Percentiles rank a stretch among this genome's conserved stretches.
Conservation (phyloP, 2,329 filamentous ascomycete species). For the Penicillium decumbens region DNA sequence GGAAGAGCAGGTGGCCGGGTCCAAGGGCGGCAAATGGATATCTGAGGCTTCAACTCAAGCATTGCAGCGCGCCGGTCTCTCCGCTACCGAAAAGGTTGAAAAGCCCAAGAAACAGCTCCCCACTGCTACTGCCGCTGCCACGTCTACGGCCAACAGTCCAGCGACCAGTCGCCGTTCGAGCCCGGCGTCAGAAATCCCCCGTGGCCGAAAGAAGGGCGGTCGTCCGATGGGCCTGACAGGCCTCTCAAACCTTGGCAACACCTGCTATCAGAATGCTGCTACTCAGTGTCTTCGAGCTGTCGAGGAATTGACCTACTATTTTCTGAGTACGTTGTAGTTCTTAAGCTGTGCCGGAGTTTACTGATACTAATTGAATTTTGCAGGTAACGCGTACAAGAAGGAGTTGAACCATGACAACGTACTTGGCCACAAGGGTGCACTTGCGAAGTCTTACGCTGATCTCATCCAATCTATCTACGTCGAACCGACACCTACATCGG, state of each 20-base stretch:
- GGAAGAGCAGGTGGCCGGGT: conserved; percentile 64
- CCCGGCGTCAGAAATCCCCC: conserved; percentile 64
- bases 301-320: conserved; percentile 89
- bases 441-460: conserved; percentile 77
- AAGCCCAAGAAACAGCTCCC: conserved; percentile 29
- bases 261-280: conserved; percentile 98
- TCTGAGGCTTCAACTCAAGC: conserved; percentile 47
- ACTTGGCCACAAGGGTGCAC: conserved; percentile 75
- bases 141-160: conserved; percentile 37
- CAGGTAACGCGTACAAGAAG: conserved; percentile 62
- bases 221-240: conserved; percentile 75
- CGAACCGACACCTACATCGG: conserved; percentile 60
- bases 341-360: neutral
- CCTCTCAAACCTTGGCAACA: conserved; percentile 87
- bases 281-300: conserved; percentile 91
- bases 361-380: conserved; percentile 12
- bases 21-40: conserved; percentile 52
- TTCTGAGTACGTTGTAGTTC: conserved; percentile 52
- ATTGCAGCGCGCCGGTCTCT: conserved; percentile 49
- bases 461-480: conserved; percentile 75
- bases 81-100: conserved; percentile 34
- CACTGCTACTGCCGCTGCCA: conserved; percentile 23
- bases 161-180: conserved; percentile 61
- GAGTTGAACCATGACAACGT: conserved; percentile 85
- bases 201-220: conserved; percentile 59